Base-by-base conservation (phyloP, 345 rosid genomes). In the Syzygium aromaticum region DNA sequence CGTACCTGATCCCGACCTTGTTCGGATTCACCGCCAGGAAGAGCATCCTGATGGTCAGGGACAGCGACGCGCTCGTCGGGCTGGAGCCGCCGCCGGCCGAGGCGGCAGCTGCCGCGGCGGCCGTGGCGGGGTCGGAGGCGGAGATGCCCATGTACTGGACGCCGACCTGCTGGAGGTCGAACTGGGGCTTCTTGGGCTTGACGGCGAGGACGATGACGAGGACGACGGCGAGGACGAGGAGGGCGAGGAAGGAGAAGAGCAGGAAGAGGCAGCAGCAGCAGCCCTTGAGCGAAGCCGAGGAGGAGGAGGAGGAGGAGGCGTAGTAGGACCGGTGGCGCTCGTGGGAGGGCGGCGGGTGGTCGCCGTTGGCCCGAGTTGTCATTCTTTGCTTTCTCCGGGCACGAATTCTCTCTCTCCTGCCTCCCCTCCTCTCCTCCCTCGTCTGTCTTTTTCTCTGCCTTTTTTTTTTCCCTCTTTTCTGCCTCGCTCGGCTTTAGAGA, bases 221-320 rank as follows among this genome's bases (percentile, higher is more conserved):
- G 57, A 93, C 96, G 27, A 94, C 89, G 9, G 98, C 99, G 13
- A 98, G 92, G 38, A 92, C 90, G 3, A 98, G 90, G 54, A 98
- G 96, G 21, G 93, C 97, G 9, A 98, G 89, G 94, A 98, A 95
- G 85, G 98, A 94, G 89, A 98, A 92, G 63, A 98, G 93, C 30
- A 98, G 96, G 92, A 98, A 93, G 88, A 98, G 95, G 88, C 99
- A 98, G 91, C 99, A 98, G 91, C 99, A 98, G 91, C 99, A 98
- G 86, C 99, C 99, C 85, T 92, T 98, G 86, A 98, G 89, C 53
- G 99, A 95, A 46, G 99, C 98, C 1, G 96, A 91, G 15, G 97
- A 93, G 15, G 96, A 95, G 21, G 95, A 91, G 28, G 98, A 88
- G 87, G 91, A 89, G 87, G 91, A 86, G 53, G 90, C 91, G 46